These are phyloP conservation scores for Mikania micrantha DNA, from an alignment of 129 eudicot species.

Conservation along the genomic window DNA sequence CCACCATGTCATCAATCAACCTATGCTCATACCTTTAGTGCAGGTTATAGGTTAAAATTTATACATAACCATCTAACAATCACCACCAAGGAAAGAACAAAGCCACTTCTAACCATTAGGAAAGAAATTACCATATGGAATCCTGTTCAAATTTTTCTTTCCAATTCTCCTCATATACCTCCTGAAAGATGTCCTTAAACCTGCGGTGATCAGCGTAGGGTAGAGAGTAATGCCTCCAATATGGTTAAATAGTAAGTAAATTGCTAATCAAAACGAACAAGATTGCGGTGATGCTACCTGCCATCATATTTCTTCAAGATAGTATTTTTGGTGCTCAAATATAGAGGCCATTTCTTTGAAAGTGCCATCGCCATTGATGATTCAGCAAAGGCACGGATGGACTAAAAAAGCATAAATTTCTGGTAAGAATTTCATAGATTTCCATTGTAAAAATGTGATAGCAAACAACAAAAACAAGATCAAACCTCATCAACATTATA, in stretches of 20 bases:
- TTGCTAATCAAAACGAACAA: background rate
- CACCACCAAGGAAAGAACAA: conserved; percentile 9
- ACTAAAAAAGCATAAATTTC: conserved; percentile 34
- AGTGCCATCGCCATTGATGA: conserved; percentile 95
- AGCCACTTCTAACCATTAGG: conserved; percentile 2
- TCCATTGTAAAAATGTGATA: background rate
- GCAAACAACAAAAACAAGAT: conserved; percentile 5
- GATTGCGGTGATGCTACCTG: conserved; percentile 41
- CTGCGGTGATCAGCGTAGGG: conserved; percentile 25
- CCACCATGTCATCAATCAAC: conserved; percentile 98
- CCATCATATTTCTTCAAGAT: conserved; percentile 96
- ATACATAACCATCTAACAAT: background rate
- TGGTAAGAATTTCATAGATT: background rate
- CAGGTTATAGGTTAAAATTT: background rate
- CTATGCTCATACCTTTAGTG: conserved; percentile 90
- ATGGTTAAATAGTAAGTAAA: background rate
- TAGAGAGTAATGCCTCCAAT: background rate
- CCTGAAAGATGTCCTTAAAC: conserved; percentile 96
- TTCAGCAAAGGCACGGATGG: conserved; percentile 91
- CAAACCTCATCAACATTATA: conserved; percentile 88
- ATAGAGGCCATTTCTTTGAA: conserved; percentile 93
- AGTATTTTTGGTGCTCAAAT: conserved; percentile 91
- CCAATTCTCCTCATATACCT: conserved; percentile 91
- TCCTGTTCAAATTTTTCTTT: conserved; percentile 74
- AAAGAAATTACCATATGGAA: conserved; percentile 64